A percentile compares a stretch with the other conserved stretches of the same genome.
These are phyloP conservation scores for Cercospora sojina DNA, from an alignment of 2,329 filamentous ascomycete genomes.

Conservation along the genomic window DNA sequence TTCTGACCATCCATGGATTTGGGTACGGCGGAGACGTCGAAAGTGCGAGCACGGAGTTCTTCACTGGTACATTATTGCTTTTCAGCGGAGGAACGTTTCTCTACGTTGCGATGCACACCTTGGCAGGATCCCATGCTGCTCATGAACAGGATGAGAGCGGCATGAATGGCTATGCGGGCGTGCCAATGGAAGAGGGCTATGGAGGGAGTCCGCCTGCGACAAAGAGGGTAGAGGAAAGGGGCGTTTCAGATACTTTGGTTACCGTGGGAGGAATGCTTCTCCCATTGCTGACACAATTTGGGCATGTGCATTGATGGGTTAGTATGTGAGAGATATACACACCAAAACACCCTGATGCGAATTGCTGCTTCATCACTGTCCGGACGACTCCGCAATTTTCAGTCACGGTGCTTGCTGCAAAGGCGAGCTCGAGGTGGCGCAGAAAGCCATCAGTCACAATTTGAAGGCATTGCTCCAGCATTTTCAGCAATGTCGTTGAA, in stretches of 20 bases:
- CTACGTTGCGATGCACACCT: slow-evolving; percentile 98
- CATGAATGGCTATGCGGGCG: slow-evolving; percentile 29
- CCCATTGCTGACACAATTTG: slow-evolving; percentile 74
- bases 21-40: slow-evolving; percentile 61
- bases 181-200: slow-evolving; percentile 30
- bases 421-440: background rate
- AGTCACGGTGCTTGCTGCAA: background rate
- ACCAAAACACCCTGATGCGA: background rate
- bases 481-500: too few species aligned
- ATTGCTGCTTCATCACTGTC: background rate
- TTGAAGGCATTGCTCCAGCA: too few species aligned
- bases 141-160: slow-evolving; percentile 45
- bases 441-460: background rate
- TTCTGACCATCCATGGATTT: slow-evolving; percentile 71
- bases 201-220: slow-evolving; percentile 7
- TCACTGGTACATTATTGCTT: slow-evolving; percentile 87
- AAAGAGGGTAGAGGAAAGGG: background rate
- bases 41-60: slow-evolving; percentile 67
- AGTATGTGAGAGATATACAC: background rate
- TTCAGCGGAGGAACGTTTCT: slow-evolving; percentile 96
- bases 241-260: slow-evolving; percentile 57
- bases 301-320: slow-evolving; percentile 62
- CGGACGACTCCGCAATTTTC: background rate
- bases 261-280: slow-evolving; percentile 75
- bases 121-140: slow-evolving; percentile 69